These are phyloP conservation scores for Gynandropsis gynandra DNA, from an alignment of 345 rosid species.

Conservation along the genomic window DNA sequence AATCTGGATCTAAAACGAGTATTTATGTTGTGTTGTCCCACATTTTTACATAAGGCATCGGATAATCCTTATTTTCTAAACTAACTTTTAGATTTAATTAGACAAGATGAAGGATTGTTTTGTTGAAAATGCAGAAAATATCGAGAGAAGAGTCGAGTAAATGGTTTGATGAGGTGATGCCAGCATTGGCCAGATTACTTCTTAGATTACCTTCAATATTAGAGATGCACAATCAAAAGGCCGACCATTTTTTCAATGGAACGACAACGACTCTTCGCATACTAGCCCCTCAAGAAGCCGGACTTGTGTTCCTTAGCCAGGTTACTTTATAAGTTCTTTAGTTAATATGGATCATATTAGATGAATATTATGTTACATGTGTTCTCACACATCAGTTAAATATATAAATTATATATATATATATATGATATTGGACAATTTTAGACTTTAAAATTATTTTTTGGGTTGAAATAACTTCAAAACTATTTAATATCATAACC, in stretches of 20 bases:
- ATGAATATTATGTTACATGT: neutral
- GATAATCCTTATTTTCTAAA: no score
- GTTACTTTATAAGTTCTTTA: conserved; percentile 22
- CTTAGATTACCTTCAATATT: conserved; percentile 52
- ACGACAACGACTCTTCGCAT: conserved; percentile 43
- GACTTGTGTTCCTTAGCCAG: conserved; percentile 72
- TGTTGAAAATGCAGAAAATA: conserved; percentile 21
- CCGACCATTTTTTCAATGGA: conserved; percentile 32
- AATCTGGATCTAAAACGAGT: no score
- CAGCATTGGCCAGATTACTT: conserved; percentile 52
- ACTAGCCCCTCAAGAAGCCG: conserved; percentile 54
- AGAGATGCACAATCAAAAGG: conserved; percentile 54
- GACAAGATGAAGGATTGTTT: neutral
- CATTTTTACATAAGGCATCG: neutral
- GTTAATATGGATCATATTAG: neutral
- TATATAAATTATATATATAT: no score
- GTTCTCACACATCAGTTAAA: no score
- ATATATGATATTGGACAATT: no score
- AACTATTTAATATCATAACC: no score
- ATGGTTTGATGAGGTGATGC: conserved; percentile 66
- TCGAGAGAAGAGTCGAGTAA: conserved; percentile 41
- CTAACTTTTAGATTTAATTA: no score
- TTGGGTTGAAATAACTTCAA: no score
- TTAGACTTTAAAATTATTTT: no score
- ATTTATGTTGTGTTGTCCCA: no score